A percentile compares a stretch with the other conserved stretches of the same genome.
Conservation (phyloP, 148 eudicot species). For the Drosera capensis region DNA sequence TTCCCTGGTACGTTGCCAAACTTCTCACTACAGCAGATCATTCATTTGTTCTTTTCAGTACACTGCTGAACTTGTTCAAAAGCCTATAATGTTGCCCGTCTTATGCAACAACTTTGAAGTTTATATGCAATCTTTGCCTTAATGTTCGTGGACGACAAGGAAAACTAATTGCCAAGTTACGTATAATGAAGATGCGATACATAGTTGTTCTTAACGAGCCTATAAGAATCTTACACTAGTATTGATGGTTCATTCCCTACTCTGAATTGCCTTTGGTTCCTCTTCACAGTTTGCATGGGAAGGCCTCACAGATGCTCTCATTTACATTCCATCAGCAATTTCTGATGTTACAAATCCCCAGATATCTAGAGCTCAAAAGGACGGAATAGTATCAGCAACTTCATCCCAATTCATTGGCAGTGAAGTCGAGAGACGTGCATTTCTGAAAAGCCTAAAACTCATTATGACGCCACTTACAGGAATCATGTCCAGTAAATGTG, state of each 20-base stretch:
- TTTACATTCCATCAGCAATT: conserved; percentile 20
- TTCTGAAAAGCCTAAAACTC: conserved; percentile 46
- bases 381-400: conserved; percentile 1
- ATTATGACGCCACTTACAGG: conserved; percentile 76
- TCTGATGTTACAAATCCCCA: conserved; percentile 5
- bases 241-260: neutral
- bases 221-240: too few species aligned
- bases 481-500: conserved; percentile 54
- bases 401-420: conserved; percentile 12
- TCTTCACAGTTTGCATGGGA: conserved; percentile 80
- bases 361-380: conserved; percentile 11
- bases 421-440: conserved; percentile 17
- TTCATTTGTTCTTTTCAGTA: neutral
- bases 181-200: too few species aligned
- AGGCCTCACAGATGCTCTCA: conserved; percentile 73
- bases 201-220: too few species aligned
- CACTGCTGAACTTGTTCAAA: too few species aligned
- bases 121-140: too few species aligned
- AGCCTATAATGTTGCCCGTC: too few species aligned
- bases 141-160: too few species aligned
- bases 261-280: neutral
- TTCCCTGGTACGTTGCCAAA: conserved; percentile 41
- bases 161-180: too few species aligned
- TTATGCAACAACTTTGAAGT: too few species aligned
- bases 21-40: neutral